A percentile compares a stretch with the other conserved stretches of the same genome.
Conservation (phyloP, 1,284 basidiomycete genomes). For the Ustilago shanxiensis region DNA sequence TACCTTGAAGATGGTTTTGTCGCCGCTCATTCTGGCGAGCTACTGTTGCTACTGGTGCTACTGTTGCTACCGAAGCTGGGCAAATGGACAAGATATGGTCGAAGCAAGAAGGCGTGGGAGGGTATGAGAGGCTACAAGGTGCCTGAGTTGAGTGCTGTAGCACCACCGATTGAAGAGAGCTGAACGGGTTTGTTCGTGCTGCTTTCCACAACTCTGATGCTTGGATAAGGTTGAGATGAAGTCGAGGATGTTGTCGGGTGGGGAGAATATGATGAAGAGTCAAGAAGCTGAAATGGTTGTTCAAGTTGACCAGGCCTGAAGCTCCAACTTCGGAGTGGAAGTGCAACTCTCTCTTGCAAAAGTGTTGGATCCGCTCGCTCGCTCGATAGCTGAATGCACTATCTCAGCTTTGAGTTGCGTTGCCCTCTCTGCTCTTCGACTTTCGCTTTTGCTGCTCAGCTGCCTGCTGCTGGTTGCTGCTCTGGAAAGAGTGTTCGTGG, state of each 20-base stretch:
- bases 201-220: background rate
- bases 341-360: background rate
- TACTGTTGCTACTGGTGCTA: no score
- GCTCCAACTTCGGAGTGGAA: no score
- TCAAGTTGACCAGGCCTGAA: background rate
- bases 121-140: background rate
- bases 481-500: slow-evolving; percentile 13
- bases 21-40: slow-evolving; percentile 35
- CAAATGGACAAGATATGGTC: background rate
- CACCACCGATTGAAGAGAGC: background rate
- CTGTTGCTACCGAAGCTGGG: background rate
- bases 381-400: background rate
- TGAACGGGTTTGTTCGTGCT: background rate
- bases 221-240: background rate
- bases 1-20: slow-evolving; percentile 60
- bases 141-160: background rate
- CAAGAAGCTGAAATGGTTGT: background rate
- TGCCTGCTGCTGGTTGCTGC: background rate
- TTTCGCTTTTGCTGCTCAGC: background rate
- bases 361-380: slow-evolving; percentile 3
- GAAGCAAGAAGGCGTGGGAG: background rate
- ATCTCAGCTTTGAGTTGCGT: no score
- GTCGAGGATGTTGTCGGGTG: background rate
- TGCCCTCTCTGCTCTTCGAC: no score
- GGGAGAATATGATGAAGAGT: background rate